Evolutionary conservation across 2,329 filamentous ascomycete genomes (phyloP).

Genomic region (Lachnellula arida): DNA sequence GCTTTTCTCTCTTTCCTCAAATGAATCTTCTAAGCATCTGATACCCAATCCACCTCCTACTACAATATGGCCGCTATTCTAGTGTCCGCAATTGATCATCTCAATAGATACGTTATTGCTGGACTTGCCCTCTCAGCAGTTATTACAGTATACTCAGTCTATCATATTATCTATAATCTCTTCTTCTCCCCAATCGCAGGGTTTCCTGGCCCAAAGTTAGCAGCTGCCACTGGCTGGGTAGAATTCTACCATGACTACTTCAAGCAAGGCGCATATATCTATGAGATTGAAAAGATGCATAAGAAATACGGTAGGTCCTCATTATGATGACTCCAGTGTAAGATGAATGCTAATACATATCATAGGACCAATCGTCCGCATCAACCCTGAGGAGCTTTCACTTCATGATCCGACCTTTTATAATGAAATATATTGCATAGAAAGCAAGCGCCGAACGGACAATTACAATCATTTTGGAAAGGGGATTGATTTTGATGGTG

Average conservation of each 20-base stretch:
- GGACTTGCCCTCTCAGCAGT: no score
- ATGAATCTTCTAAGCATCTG: no score
- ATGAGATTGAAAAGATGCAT: constrained; percentile 40
- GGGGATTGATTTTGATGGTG: constrained; percentile 4
- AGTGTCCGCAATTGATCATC: no score
- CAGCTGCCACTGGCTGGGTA: constrained; percentile 24
- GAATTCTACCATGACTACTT: constrained; percentile 38
- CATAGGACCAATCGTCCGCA: constrained; percentile 30
- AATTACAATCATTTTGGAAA: constrained; percentile 3
- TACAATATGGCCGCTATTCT: no score
- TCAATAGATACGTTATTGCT: no score
- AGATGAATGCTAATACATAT: neutral
- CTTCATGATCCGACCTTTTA: constrained; percentile 33
- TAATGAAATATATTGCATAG: constrained; percentile 34
- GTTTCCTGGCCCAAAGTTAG: constrained; percentile 30
- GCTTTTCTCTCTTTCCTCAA: no score
- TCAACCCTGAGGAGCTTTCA: constrained; percentile 37
- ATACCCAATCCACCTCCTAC: no score
- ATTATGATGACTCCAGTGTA: neutral
- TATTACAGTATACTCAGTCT: no score
- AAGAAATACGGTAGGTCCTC: constrained; percentile 33
- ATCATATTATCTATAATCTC: constrained; percentile 12
- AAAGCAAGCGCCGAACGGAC: neutral
- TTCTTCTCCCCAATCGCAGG: constrained; percentile 28
- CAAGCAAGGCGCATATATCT: constrained; percentile 37